These are phyloP conservation scores for Populus hybrid DNA, from an alignment of 441 rosid genomes.

Conservation along the genomic window DNA sequence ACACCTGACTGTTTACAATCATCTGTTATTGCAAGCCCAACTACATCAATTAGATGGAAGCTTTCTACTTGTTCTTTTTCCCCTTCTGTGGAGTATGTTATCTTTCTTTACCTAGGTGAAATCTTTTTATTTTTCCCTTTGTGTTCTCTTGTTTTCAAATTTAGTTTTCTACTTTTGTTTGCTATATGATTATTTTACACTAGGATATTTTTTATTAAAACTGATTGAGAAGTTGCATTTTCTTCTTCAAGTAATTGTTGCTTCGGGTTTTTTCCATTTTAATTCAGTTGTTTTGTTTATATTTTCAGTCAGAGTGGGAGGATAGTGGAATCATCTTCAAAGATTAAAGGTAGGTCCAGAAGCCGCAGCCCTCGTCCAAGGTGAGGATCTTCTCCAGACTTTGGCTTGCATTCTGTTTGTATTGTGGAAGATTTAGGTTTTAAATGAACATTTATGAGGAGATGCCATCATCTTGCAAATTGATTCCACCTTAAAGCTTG, in stretches of 20 bases:
- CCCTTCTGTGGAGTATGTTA: background rate
- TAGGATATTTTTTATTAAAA: background rate
- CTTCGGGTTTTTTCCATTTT: background rate
- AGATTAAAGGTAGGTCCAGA: conserved; percentile 39
- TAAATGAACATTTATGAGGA: background rate
- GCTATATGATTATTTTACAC: background rate
- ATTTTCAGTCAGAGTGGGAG: conserved; percentile 47
- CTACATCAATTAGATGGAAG: background rate
- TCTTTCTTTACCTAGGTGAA: background rate
- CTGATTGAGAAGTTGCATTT: background rate
- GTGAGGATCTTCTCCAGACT: conserved; percentile 13
- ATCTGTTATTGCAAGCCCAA: no score
- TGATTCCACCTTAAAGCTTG: background rate
- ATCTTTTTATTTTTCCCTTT: background rate
- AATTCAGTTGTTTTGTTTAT: background rate
- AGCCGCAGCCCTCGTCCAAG: conserved; percentile 58
- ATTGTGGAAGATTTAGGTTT: background rate
- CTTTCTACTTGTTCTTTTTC: background rate
- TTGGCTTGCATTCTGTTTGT: background rate
- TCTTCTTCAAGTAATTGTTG: background rate
- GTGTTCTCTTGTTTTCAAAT: background rate
- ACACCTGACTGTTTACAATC: no score
- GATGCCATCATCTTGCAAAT: background rate
- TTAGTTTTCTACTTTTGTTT: background rate
- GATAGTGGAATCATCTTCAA: conserved; percentile 42